Percentiles rank a stretch among this genome's conserved stretches.
phyloP scores from a whole-genome alignment of 805 yeast species.

The Ogataea pini region DNA sequence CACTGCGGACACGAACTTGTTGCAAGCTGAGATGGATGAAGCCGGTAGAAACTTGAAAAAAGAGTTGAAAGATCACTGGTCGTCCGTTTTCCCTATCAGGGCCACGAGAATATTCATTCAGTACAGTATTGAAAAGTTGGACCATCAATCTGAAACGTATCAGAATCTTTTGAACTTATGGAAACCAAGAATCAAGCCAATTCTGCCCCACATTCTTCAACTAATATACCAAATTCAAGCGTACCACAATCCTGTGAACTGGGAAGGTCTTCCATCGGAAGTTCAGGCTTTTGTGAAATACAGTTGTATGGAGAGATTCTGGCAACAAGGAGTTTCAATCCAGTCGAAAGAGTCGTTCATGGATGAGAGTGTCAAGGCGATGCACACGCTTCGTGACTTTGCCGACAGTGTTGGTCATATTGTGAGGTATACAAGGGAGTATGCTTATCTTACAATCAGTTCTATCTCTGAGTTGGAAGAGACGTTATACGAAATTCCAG shows the following conservation, averaged over 20 bases:
- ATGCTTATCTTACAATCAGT: constrained; percentile 86
- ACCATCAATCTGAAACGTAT: constrained; percentile 75
- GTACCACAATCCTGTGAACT: constrained; percentile 89
- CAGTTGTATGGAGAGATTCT: constrained; percentile 88
- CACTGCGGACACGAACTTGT: constrained; percentile 69
- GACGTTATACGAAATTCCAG: constrained; percentile 83
- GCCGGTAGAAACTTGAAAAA: constrained; percentile 75
- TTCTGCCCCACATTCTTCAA: constrained; percentile 87
- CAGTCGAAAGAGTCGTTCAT: constrained; percentile 93
- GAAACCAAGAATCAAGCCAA: constrained; percentile 92
- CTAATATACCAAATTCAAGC: constrained; percentile 88
- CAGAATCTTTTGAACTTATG: constrained; percentile 70
- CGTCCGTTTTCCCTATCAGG: constrained; percentile 89
- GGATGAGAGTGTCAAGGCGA: constrained; percentile 91
- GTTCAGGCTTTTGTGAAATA: constrained; percentile 91
- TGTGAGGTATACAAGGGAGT: constrained; percentile 92
- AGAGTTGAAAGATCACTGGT: constrained; percentile 87
- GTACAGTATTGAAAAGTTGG: constrained; percentile 89
- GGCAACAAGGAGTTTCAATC: constrained; percentile 98
- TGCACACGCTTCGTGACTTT: constrained; percentile 90
- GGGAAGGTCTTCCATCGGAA: constrained; percentile 83
- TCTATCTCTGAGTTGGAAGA: constrained; percentile 89
- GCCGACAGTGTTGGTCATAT: constrained; percentile 98
- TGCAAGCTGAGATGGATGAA: constrained; percentile 86
- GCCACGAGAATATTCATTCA: constrained; percentile 94